Percentiles rank a stretch among this genome's conserved stretches.
Evolutionary conservation across 768 basidiomycete genomes (phyloP).

Genomic region (Mrakia frigida): DNA sequence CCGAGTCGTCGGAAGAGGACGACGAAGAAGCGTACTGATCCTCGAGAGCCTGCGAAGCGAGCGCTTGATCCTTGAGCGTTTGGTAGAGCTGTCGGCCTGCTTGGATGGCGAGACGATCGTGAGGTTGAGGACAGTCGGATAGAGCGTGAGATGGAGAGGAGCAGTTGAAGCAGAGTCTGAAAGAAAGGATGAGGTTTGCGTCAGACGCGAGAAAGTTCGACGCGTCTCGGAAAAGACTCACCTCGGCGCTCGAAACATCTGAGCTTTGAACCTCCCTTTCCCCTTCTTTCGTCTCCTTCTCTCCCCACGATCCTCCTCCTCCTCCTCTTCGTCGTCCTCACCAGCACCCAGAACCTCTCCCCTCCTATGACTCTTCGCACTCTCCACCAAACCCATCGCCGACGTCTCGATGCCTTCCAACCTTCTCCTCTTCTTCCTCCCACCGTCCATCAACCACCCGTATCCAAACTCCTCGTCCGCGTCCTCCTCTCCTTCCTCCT

Average conservation of each 20-base stretch:
- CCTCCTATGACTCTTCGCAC: not conserved
- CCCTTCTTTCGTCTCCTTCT: not conserved
- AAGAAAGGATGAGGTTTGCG: not conserved
- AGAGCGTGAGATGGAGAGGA: slow-evolving; percentile 21
- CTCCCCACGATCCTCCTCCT: not conserved
- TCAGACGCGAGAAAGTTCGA: not conserved
- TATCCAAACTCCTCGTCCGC: not conserved
- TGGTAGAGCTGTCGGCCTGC: slow-evolving; percentile 36
- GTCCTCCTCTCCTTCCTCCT: not conserved
- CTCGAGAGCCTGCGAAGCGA: slow-evolving; percentile 2
- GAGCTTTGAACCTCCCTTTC: not conserved
- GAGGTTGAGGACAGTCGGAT: slow-evolving; percentile 35
- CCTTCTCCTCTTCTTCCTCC: not conserved
- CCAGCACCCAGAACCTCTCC: not conserved
- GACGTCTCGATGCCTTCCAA: not conserved
- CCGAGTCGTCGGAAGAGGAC: slow-evolving; percentile 1
- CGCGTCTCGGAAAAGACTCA: not conserved
- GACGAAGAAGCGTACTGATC: slow-evolving; percentile 29
- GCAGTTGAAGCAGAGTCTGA: slow-evolving; percentile 3
- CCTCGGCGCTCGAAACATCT: not conserved
- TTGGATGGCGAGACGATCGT: slow-evolving; percentile 38
- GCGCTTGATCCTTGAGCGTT: slow-evolving; percentile 33
- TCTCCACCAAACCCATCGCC: not conserved
- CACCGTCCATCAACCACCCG: not conserved
- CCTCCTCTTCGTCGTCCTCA: not conserved